Percentiles rank a stretch among this genome's conserved stretches.
Conservation (phyloP, 163 green algal genomes). For the Volvox carteri region DNA sequence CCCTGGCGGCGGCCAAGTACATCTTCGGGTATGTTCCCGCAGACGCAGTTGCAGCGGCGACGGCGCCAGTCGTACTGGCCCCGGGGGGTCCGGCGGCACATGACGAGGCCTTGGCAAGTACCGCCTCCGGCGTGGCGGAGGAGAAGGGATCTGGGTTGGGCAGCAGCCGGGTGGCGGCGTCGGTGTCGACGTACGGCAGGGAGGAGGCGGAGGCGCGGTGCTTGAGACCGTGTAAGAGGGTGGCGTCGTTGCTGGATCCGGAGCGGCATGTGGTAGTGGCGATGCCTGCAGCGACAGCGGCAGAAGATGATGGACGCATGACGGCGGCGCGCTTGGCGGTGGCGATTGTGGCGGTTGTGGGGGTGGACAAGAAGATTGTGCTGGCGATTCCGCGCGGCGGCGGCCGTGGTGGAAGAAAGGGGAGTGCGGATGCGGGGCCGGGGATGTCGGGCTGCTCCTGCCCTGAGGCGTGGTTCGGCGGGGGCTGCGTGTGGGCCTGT, state of each 20-base stretch:
- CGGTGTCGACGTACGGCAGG: neutral
- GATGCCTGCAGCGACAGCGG: neutral
- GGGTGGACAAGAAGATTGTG: conserved; percentile 32
- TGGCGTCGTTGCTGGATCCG: neutral
- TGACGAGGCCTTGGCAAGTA: too few species aligned
- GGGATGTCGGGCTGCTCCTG: too few species aligned
- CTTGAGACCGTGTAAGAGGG: neutral
- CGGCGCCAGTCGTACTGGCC: neutral
- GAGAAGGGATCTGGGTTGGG: neutral
- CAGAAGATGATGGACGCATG: neutral
- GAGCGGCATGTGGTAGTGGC: conserved; percentile 54
- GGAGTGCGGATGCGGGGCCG: neutral
- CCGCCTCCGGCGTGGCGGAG: neutral
- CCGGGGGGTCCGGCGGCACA: neutral
- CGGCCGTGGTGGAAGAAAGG: neutral
- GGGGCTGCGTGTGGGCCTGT: neutral
- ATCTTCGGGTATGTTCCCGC: conserved; percentile 1
- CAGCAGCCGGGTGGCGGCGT: too few species aligned
- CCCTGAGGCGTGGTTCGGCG: neutral
- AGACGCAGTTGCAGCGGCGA: neutral
- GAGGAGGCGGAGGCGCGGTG: neutral
- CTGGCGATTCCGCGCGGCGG: neutral
- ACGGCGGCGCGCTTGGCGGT: conserved; percentile 1
- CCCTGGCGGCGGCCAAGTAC: conserved; percentile 18
- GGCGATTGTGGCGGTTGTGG: neutral